Base-by-base conservation (phyloP, 2,329 filamentous ascomycete species). In the Ceratocystis ficicola region DNA sequence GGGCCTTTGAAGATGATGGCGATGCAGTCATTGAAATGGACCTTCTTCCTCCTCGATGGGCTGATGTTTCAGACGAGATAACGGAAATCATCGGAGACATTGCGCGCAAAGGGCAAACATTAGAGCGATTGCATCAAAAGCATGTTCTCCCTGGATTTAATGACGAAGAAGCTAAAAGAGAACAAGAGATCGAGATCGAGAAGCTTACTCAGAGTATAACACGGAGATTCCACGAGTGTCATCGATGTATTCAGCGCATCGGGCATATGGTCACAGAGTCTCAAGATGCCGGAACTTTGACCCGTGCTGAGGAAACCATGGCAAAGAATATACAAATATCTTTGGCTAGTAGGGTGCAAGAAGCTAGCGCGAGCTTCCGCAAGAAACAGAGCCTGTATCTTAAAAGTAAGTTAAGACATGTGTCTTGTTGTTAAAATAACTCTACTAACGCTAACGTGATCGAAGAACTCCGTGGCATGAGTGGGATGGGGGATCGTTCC, bases 11-110 rank as follows among this genome's bases (percentile, higher is more conserved):
- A 68, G 89, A 95, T 74, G 90, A 96, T 76, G 91, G 91, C 73
- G 93, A 97, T 76, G 89, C 90, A 22, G 86, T 99, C 66, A 97
- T 99, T 72, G 94, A 99, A 79, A 97, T 99, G 94, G 93, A 97
- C 76, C 79, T 96, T 48, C 81, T 99, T 20, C 94, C 94, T 28
- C 94, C 94, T 64, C 86, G 94, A 68, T 99, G 94, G 94, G 88
- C 93, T 67, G 94, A 99, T 73, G 82, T 96, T 67, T 92, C 92
- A 72, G 94, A 97, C 74, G 91, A 97, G 74, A 90, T 99, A 68
- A 86, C 88, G 36, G 90, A 96, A 67, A 78, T 89, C 52, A 83
- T 99, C 8, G 82, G 84, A 68, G 85, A 89, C 67, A 90, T 97
- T 70, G 87, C 90, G 64, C 86, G 84, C 68, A 90, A 95, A 77